Conservation (phyloP, 345 rosid species). For the Populus davidiana region DNA sequence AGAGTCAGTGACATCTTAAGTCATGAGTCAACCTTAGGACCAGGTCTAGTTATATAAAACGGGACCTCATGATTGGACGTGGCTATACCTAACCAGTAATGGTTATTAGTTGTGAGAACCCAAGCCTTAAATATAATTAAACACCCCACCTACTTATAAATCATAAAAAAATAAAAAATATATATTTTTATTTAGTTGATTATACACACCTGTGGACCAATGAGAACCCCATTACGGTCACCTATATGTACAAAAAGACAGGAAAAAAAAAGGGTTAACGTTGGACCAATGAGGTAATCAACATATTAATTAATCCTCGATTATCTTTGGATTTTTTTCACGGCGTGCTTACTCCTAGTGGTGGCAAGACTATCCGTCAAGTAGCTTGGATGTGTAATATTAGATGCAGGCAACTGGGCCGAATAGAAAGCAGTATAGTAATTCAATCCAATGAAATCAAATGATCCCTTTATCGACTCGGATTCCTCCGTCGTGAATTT, state of each 20-base stretch:
- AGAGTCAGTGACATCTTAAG: too few species aligned
- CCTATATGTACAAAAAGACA: background rate
- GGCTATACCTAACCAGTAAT: too few species aligned
- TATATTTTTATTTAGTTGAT: background rate
- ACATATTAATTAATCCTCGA: background rate
- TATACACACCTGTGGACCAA: conserved; percentile 18
- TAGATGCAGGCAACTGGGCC: background rate
- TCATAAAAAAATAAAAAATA: background rate
- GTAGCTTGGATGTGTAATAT: conserved; percentile 14
- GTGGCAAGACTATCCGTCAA: conserved; percentile 24
- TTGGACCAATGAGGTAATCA: too few species aligned
- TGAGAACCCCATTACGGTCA: conserved; percentile 11
- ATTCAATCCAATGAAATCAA: conserved; percentile 50
- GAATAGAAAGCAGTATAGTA: conserved; percentile 43
- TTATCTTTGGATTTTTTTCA: too few species aligned
- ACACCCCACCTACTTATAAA: too few species aligned
- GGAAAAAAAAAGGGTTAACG: background rate
- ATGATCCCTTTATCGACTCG: conserved; percentile 30
- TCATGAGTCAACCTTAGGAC: too few species aligned
- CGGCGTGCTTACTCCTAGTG: conserved; percentile 13
- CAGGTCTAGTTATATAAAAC: too few species aligned
- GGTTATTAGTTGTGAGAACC: too few species aligned
- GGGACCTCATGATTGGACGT: too few species aligned
- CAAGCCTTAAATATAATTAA: too few species aligned
- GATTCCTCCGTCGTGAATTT: conserved; percentile 38